phyloP scores from a whole-genome alignment of 441 rosid species.

The Populus hybrid region DNA sequence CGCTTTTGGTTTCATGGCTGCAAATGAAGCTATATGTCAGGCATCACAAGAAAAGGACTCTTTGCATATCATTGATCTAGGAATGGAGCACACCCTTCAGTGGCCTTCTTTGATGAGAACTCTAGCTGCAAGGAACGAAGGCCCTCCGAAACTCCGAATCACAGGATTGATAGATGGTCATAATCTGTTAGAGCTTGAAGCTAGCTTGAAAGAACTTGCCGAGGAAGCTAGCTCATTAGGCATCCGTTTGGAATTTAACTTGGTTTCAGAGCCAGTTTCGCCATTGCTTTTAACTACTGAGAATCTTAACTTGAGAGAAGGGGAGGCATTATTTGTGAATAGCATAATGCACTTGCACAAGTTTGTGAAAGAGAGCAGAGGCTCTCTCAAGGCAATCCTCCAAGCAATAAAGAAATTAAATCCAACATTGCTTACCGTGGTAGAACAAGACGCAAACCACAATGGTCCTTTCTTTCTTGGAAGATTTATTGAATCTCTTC shows the following conservation, averaged over 20 bases:
- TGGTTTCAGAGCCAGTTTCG: conserved; percentile 31
- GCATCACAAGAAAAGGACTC: conserved; percentile 48
- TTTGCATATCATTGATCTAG: conserved; percentile 54
- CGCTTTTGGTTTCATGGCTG: conserved; percentile 66
- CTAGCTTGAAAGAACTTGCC: conserved; percentile 33
- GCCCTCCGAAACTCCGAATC: conserved; percentile 48
- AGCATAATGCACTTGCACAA: conserved; percentile 57
- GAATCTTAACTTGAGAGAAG: conserved; percentile 46
- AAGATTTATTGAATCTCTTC: conserved; percentile 65
- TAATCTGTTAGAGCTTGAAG: conserved; percentile 26
- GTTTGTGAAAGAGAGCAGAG: conserved; percentile 62
- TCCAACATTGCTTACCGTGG: conserved; percentile 46
- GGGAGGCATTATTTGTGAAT: conserved; percentile 50
- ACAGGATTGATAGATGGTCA: conserved; percentile 35
- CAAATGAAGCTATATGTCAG: conserved; percentile 62
- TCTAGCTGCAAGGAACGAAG: conserved; percentile 51
- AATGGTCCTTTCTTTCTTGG: conserved; percentile 74
- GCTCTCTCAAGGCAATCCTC: conserved; percentile 63
- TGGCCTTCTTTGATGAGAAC: conserved; percentile 58
- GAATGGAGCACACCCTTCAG: conserved; percentile 57
- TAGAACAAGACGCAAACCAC: conserved; percentile 72
- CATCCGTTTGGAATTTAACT: conserved; percentile 32
- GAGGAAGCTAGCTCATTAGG: conserved; percentile 42
- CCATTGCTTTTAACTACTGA: conserved; percentile 39
- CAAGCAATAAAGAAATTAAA: conserved; percentile 57